Percentiles rank a stretch among this genome's conserved stretches.
Conservation (phyloP, 768 basidiomycete genomes). For the Psilocybe sp. region DNA sequence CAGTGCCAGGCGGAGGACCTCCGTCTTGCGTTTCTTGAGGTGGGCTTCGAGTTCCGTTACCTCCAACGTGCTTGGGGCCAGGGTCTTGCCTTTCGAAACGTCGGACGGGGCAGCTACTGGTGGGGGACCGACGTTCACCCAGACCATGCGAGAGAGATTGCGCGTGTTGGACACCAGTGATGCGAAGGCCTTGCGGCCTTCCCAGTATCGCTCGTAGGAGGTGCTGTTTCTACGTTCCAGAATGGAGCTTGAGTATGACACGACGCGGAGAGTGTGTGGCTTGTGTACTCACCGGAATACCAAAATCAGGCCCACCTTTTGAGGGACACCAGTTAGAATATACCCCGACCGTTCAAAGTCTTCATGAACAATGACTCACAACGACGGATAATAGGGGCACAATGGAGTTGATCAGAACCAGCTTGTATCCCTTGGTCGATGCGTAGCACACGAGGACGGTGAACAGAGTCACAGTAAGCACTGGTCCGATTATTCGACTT, state of each 20-base stretch:
- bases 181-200: conserved; percentile 85
- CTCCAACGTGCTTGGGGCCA: conserved; percentile 28
- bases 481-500: conserved; percentile 71
- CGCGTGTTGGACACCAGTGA: conserved; percentile 69
- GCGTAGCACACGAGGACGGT: conserved; percentile 60
- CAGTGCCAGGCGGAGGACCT: conserved; percentile 64
- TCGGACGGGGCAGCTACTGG: conserved; percentile 43
- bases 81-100: conserved; percentile 52
- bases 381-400: conserved; percentile 89
- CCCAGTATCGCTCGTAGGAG: conserved; percentile 85
- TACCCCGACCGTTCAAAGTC: not conserved
- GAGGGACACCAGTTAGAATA: conserved; percentile 1
- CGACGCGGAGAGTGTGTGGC: conserved; percentile 13
- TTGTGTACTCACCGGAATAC: conserved; percentile 70
- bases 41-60: conserved; percentile 41
- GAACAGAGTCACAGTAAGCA: conserved; percentile 80
- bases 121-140: conserved; percentile 72
- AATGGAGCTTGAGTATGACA: not conserved
- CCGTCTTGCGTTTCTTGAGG: conserved; percentile 63
- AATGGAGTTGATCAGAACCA: conserved; percentile 78
- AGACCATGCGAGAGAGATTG: conserved; percentile 74
- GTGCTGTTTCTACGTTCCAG: conserved; percentile 35
- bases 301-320: conserved; percentile 81
- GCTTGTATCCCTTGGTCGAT: conserved; percentile 50
- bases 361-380: conserved; percentile 42